Evolutionary conservation across 768 basidiomycete genomes (phyloP), one percentile per base, ranked within the genome.

Genomic region (Hygrophorus russula): DNA sequence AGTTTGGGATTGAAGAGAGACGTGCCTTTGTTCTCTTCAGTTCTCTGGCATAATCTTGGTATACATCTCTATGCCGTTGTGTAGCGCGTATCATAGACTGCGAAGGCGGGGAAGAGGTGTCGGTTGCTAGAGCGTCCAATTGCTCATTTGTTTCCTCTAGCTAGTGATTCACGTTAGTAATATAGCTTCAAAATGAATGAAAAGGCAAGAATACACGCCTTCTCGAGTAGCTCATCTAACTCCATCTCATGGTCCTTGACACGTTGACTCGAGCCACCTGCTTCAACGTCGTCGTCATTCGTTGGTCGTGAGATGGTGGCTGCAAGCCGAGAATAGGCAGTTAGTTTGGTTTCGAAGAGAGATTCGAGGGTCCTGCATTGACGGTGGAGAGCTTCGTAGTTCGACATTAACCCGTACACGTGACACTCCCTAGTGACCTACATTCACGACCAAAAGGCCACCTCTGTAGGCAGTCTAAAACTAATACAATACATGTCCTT

Each of bases 401-500:
- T 78, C 46, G 81, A 70, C 84, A 87, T 89, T 24, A n/a, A n/a
- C n/a, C n/a, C n/a, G n/a, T n/a, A n/a, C n/a, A n/a, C n/a, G n/a
- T n/a, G n/a, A n/a, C n/a, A n/a, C n/a, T n/a, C n/a, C n/a, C n/a
- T n/a, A n/a, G n/a, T n/a, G 33, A 17, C 33, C 12, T 5, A n/a
- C 29, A 4, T 29, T 36, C 33, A 44, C 17, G 13, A n/a, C 13
- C 35, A 47, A 53, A 65, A 62, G 30, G 64, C 67, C 10, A 69
- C 71, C 44, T 57, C 61, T 20, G 56, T 49, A 29, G 68, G 49
- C 28, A 88, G 66, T 49, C 76, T 61, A 70, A 99, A 98, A 59
- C 84, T 84, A 43, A 99, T 75, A 61, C 94, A 93, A 60, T 93
- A 98, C 94, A 98, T 97, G 55, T 91, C 83, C 64, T 99, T 98